Base-by-base conservation (phyloP, 148 eudicot genomes). In the Cornus controversa region DNA sequence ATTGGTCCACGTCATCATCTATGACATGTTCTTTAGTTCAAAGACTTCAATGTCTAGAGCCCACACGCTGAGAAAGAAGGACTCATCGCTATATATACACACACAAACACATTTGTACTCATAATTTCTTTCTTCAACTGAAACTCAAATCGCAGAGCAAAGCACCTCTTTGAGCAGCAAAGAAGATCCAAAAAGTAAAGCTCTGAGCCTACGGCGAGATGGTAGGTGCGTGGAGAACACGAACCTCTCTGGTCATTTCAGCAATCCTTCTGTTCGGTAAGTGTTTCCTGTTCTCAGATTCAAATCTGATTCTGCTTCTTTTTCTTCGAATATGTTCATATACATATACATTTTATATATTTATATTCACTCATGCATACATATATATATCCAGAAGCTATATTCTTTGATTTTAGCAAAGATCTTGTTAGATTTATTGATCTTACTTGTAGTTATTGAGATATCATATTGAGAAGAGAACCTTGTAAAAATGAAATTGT, bases 181-280 rank as follows among this genome's bases (percentile, higher is more conserved):
- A 8, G 70, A 65, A 14, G 15, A 31, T 57, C 26, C 25, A 11
- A 29, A 16, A 36, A 8, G 15, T 24, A 36, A 18, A 64, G 54
- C 24, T 28, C 16, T 0, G 23, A n/a, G n/a, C n/a, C n/a, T n/a
- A n/a, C n/a, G n/a, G n/a, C n/a, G 75, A 26, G 57, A 87, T 86
- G 91, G 87, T 74, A 62, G 84, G 80, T 62, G 86, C 90, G 83
- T 82, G 82, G 79, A 84, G 82, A 62, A 22, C 82, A 71, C 85
- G 88, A 85, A 80, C 81, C 8, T 90, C 91, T 27, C 77, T 76
- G 72, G 64, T 81, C 50, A 81, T 84, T 3, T 72, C 85, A 0
- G 96, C 75, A 50, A 81, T 90, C 83, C 70, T 91, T 24, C 65
- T 91, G 23, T 78, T 81, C 71, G 96, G 96, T 91, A 66, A 85